Evolutionary conservation across 1,139 yeast genomes (phyloP).

Genomic region (Geotrichum phurueaensis): DNA sequence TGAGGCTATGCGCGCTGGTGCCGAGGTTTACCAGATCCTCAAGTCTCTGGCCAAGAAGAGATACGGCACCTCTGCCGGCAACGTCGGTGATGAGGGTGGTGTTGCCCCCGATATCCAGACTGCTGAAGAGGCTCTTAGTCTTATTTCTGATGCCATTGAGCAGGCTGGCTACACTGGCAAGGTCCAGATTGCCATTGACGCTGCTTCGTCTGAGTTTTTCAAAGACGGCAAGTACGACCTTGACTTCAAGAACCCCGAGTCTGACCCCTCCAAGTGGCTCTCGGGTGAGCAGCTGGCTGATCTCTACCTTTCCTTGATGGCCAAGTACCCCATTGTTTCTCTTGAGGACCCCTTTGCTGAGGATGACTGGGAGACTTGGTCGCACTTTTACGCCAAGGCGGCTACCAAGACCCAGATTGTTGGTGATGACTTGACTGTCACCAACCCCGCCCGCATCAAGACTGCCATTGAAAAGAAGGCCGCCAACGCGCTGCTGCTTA

Average conservation of each 20-base stretch:
- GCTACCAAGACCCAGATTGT: slow-evolving; percentile 73
- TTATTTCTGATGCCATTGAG: slow-evolving; percentile 79
- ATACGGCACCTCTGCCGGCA: slow-evolving; percentile 96
- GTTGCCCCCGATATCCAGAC: slow-evolving; percentile 94
- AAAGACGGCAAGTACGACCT: slow-evolving; percentile 92
- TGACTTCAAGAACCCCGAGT: slow-evolving; percentile 93
- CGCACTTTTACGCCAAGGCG: slow-evolving; percentile 66
- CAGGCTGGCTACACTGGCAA: slow-evolving; percentile 89
- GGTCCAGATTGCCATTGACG: slow-evolving; percentile 86
- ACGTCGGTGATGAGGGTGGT: slow-evolving; percentile 99
- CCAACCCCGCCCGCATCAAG: slow-evolving; percentile 89
- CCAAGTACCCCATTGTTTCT: slow-evolving; percentile 93
- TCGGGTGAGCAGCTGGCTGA: slow-evolving; percentile 79
- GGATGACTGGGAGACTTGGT: slow-evolving; percentile 99
- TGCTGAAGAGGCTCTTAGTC: slow-evolving; percentile 92
- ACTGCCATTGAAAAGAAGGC: slow-evolving; percentile 93
- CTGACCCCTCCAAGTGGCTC: slow-evolving; percentile 84
- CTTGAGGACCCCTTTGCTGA: slow-evolving; percentile 98
- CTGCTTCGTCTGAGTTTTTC: slow-evolving; percentile 95
- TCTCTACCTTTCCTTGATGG: slow-evolving; percentile 68
- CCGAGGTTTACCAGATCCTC: slow-evolving; percentile 94
- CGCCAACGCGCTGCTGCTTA: slow-evolving; percentile 85
- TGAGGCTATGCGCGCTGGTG: slow-evolving; percentile 90
- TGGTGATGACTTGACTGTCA: slow-evolving; percentile 95
- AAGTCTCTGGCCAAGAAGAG: slow-evolving; percentile 83